phyloP scores from a whole-genome alignment of 2,329 filamentous ascomycete species.

The Fulvia fulva region DNA sequence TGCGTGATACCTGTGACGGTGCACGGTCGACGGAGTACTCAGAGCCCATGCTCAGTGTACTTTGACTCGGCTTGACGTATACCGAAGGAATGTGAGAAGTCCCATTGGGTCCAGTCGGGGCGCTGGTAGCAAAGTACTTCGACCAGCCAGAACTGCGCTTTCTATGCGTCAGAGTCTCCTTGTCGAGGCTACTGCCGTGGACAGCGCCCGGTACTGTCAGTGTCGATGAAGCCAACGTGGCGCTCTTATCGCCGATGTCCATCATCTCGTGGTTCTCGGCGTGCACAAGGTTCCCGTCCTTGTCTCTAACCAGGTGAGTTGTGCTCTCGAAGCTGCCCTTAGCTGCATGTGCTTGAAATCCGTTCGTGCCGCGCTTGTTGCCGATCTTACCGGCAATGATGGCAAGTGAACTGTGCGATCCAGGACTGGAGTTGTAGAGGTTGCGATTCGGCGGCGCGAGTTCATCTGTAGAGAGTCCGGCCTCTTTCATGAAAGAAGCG shows the following conservation, averaged over 20 bases:
- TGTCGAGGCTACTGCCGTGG: constrained; percentile 27
- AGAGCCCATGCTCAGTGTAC: constrained; percentile 47
- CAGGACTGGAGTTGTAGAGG: constrained; percentile 10
- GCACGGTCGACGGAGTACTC: constrained; percentile 39
- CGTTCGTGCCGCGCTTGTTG: constrained; percentile 48
- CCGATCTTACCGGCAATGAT: constrained; percentile 52
- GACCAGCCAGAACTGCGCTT: constrained; percentile 56
- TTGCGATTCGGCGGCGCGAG: constrained; percentile 21
- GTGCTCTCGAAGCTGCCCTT: constrained; percentile 58
- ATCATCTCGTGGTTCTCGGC: constrained; percentile 42
- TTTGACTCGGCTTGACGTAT: constrained; percentile 33
- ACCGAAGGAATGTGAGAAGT: constrained; percentile 32
- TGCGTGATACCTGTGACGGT: constrained; percentile 44
- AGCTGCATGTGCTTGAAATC: constrained; percentile 18
- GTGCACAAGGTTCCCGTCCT: constrained; percentile 42
- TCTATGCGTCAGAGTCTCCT: constrained; percentile 37
- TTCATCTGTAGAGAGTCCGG: constrained; percentile 40
- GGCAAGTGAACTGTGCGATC: constrained; percentile 40
- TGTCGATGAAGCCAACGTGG: constrained; percentile 15
- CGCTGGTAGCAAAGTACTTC: constrained; percentile 34
- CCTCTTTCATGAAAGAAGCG: constrained; percentile 51
- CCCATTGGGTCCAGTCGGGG: constrained; percentile 36
- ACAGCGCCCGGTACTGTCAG: constrained; percentile 18
- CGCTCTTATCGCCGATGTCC: constrained; percentile 40
- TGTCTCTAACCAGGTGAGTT: constrained; percentile 57